These are phyloP conservation scores for Yamadazyma diddensiae DNA, from an alignment of 1,139 yeast genomes.

Conservation along the genomic window DNA sequence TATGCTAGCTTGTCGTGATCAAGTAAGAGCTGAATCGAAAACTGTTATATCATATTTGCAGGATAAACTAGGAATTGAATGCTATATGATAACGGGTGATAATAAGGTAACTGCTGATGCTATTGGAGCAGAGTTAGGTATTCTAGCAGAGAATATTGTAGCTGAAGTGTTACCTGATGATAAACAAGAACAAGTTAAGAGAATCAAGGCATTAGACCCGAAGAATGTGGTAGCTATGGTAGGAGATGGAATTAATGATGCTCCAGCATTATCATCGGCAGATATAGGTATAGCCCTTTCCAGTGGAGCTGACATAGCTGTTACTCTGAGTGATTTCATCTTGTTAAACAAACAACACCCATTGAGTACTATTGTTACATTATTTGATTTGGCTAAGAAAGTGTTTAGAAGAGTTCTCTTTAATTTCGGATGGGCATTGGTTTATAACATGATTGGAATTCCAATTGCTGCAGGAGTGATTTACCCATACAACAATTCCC, in stretches of 20 bases:
- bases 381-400: slow-evolving; percentile 42
- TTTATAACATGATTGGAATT: slow-evolving; percentile 52
- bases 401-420: slow-evolving; percentile 54
- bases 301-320: slow-evolving; percentile 58
- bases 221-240: slow-evolving; percentile 52
- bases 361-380: slow-evolving; percentile 44
- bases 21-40: slow-evolving; percentile 60
- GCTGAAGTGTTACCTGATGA: slow-evolving; percentile 75
- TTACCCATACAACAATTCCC: slow-evolving; percentile 50
- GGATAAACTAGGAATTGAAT: slow-evolving; percentile 40
- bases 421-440: slow-evolving; percentile 50
- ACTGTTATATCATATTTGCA: slow-evolving; percentile 48
- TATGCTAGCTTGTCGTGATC: slow-evolving; percentile 61
- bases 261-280: slow-evolving; percentile 59
- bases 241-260: slow-evolving; percentile 65
- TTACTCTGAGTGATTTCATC: slow-evolving; percentile 57
- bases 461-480: slow-evolving; percentile 67
- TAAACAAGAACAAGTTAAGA: slow-evolving; percentile 57
- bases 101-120: slow-evolving; percentile 65
- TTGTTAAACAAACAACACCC: slow-evolving; percentile 47
- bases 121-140: slow-evolving; percentile 64
- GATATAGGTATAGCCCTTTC: slow-evolving; percentile 61
- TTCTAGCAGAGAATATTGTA: slow-evolving; percentile 50
- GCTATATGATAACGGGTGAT: slow-evolving; percentile 78
- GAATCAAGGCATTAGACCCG: slow-evolving; percentile 42